Evolutionary conservation across 2,329 filamentous ascomycete genomes (phyloP).

Genomic region (Mycogone perniciosa): DNA sequence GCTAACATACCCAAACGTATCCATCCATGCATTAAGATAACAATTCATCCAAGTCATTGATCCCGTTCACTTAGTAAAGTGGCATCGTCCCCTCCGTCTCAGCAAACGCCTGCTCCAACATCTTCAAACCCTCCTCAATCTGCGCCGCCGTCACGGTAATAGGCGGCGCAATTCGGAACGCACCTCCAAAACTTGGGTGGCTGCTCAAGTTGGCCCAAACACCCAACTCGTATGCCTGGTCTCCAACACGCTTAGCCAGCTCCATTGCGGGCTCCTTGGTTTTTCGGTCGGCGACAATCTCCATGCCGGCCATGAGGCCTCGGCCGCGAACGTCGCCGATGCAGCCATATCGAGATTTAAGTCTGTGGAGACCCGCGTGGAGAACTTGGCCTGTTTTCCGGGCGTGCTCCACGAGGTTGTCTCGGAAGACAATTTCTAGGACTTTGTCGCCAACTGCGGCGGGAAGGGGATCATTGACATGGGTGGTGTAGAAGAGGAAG

Average conservation of each 20-base stretch:
- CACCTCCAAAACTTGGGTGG: slow-evolving; percentile 48
- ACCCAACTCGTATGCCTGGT: slow-evolving; percentile 44
- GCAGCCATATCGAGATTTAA: slow-evolving; percentile 49
- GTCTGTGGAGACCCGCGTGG: slow-evolving; percentile 37
- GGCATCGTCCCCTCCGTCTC: slow-evolving; percentile 26
- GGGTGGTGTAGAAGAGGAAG: slow-evolving; percentile 55
- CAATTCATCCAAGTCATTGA: neutral
- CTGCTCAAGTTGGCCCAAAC: slow-evolving; percentile 52
- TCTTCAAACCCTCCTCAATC: slow-evolving; percentile 43
- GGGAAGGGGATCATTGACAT: slow-evolving; percentile 56
- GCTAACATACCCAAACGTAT: too few species aligned
- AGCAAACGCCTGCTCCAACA: slow-evolving; percentile 51
- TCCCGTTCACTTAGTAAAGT: slow-evolving; percentile 17
- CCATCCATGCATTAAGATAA: too few species aligned
- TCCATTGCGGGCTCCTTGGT: slow-evolving; percentile 42
- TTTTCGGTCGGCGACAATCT: slow-evolving; percentile 46
- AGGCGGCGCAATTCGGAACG: slow-evolving; percentile 54
- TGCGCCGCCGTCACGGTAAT: slow-evolving; percentile 49
- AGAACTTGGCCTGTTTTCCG: slow-evolving; percentile 38
- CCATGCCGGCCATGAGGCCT: slow-evolving; percentile 52
- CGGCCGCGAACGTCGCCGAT: slow-evolving; percentile 56
- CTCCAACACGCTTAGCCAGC: slow-evolving; percentile 41
- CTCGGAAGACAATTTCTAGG: slow-evolving; percentile 53
- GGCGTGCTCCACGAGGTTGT: slow-evolving; percentile 44
- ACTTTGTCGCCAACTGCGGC: slow-evolving; percentile 56